Evolutionary conservation across 768 basidiomycete genomes (phyloP).

Genomic region (Pilatotrama ljubarskyi): DNA sequence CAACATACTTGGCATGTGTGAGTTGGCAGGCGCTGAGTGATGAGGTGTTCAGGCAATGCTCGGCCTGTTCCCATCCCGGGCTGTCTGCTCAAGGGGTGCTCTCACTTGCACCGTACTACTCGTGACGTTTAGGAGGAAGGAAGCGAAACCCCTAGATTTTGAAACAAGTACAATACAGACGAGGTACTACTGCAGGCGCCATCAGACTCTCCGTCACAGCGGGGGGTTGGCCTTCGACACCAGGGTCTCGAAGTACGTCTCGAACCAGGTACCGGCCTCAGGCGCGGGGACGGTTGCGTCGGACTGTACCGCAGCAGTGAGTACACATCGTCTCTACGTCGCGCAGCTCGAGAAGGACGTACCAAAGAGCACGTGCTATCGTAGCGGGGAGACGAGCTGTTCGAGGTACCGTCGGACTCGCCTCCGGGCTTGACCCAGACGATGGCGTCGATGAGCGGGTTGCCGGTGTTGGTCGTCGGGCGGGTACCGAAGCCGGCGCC

Average conservation of each 20-base stretch:
- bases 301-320: conserved; percentile 30
- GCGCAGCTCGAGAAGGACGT: conserved; percentile 27
- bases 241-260: conserved; percentile 61
- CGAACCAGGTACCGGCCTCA: conserved; percentile 69
- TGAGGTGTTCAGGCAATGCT: background rate
- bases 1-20: background rate
- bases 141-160: conserved; percentile 12
- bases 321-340: background rate
- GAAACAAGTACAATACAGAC: conserved; percentile 9
- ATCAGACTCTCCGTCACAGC: conserved; percentile 35
- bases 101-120: too few species aligned
- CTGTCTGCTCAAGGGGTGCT: too few species aligned
- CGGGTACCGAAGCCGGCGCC: conserved; percentile 62
- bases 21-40: background rate
- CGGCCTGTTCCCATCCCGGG: background rate
- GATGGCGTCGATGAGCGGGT: conserved; percentile 55
- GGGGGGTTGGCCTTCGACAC: conserved; percentile 55
- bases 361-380: conserved; percentile 52
- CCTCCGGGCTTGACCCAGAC: conserved; percentile 73
- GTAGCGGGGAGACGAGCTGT: conserved; percentile 53
- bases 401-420: conserved; percentile 62
- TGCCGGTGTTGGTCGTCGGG: conserved; percentile 57
- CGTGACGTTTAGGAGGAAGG: background rate
- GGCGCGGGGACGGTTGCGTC: conserved; percentile 58
- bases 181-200: background rate